A percentile compares a stretch with the other conserved stretches of the same genome.
phyloP scores from a whole-genome alignment of 2,329 filamentous ascomycete species.

The Cercospora sp. region DNA sequence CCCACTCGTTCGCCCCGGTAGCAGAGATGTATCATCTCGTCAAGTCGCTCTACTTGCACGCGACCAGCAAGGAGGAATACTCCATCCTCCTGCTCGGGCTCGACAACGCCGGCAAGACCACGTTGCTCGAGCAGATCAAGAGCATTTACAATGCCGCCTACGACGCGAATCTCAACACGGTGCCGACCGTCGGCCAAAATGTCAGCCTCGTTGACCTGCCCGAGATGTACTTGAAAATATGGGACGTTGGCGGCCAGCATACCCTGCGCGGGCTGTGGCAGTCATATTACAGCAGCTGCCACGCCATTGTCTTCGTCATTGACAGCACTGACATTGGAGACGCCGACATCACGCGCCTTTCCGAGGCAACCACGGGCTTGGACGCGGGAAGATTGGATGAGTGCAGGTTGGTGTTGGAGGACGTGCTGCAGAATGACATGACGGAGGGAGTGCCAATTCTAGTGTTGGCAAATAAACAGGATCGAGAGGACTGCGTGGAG shows the following conservation, averaged over 20 bases:
- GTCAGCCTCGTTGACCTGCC: constrained; percentile 87
- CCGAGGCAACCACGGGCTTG: constrained; percentile 28
- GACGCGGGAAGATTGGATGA: constrained; percentile 70
- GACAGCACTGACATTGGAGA: constrained; percentile 93
- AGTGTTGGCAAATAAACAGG: constrained; percentile 96
- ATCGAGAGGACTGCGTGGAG: constrained; percentile 95
- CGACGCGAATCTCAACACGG: constrained; percentile 74
- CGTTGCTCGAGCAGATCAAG: constrained; percentile 95
- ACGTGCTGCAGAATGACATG: constrained; percentile 82
- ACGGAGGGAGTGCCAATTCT: constrained; percentile 89
- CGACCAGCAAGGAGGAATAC: constrained; percentile 99
- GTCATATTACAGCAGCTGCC: constrained; percentile 88
- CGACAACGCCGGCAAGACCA: constrained; percentile 98
- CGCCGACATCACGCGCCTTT: constrained; percentile 63
- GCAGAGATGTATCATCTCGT: constrained; percentile 85
- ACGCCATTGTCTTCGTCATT: constrained; percentile 97
- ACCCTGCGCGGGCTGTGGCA: constrained; percentile 89
- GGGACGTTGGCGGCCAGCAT: constrained; percentile 95
- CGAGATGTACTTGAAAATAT: constrained; percentile 97
- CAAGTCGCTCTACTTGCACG: constrained; percentile 91
- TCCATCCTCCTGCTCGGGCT: constrained; percentile 95
- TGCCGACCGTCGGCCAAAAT: constrained; percentile 96
- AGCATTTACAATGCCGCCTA: constrained; percentile 70
- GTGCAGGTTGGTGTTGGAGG: constrained; percentile 85
- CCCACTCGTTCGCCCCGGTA: constrained; percentile 12